Conservation (phyloP, 352 stramenopile species). For the Globisporangium paddicum region DNA sequence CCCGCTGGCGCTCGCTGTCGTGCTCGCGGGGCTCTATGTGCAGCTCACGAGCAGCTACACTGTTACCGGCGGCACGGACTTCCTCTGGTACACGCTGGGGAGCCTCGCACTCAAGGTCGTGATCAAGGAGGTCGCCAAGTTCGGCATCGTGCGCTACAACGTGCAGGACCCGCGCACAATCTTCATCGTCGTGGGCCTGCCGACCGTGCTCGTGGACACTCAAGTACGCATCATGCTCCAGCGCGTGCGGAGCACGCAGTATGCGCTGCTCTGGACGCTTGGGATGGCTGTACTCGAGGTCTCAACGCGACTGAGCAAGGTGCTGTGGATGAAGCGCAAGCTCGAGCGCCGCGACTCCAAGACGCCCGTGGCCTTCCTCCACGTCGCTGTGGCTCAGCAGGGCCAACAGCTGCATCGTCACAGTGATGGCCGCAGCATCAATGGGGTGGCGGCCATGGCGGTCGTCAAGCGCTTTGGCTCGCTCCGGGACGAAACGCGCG, state of each 20-base stretch:
- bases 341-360: neutral
- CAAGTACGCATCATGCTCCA: constrained; percentile 35
- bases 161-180: constrained; percentile 34
- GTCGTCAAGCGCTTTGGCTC: neutral
- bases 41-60: constrained; percentile 1
- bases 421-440: too few relatives aligned
- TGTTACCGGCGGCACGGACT: neutral
- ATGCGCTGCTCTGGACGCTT: constrained; percentile 23
- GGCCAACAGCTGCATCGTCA: neutral
- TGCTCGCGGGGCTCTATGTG: constrained; percentile 6
- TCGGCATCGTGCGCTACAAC: constrained; percentile 20
- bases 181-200: constrained; percentile 27
- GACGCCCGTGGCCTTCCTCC: neutral
- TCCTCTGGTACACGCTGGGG: constrained; percentile 10
- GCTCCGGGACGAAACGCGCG: neutral
- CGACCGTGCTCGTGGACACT: constrained; percentile 43
- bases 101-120: constrained; percentile 6
- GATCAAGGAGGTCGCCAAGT: constrained; percentile 26
- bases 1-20: neutral
- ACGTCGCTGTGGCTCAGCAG: neutral
- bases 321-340: constrained; percentile 7
- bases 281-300: constrained; percentile 31
- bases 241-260: constrained; percentile 16
- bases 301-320: constrained; percentile 20
- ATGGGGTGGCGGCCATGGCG: neutral